Percentiles rank a stretch among this genome's conserved stretches.
These are phyloP conservation scores for Ceratobasidium sp. DNA, from an alignment of 1,284 basidiomycete genomes.

Conservation along the genomic window DNA sequence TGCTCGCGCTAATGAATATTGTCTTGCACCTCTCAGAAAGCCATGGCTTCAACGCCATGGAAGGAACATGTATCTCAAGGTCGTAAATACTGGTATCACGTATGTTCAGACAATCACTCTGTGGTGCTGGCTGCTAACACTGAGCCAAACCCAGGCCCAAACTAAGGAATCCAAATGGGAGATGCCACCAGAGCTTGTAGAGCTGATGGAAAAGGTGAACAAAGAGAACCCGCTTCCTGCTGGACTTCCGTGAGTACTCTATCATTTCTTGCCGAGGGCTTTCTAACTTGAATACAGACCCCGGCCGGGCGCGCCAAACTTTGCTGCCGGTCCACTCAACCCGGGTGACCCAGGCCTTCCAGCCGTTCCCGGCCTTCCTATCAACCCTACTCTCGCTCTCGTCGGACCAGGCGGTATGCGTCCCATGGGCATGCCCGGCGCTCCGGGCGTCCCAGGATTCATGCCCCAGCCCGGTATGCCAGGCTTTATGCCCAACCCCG, in stretches of 20 bases:
- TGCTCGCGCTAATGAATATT: background rate
- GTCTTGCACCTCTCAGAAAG: slow-evolving; percentile 65
- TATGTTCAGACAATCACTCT: slow-evolving; percentile 54
- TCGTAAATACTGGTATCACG: slow-evolving; percentile 93
- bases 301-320: slow-evolving; percentile 38
- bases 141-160: slow-evolving; percentile 67
- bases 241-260: slow-evolving; percentile 23
- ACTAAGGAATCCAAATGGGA: slow-evolving; percentile 95
- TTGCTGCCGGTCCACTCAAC: slow-evolving; percentile 21
- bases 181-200: slow-evolving; percentile 86
- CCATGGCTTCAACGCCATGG: slow-evolving; percentile 88
- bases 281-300: background rate
- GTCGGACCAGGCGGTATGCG: slow-evolving; percentile 39
- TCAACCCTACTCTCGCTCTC: slow-evolving; percentile 27
- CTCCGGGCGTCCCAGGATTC: slow-evolving; percentile 26
- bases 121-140: slow-evolving; percentile 9
- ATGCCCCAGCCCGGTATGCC: slow-evolving; percentile 40
- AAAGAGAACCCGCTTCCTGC: slow-evolving; percentile 63
- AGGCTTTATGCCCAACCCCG: slow-evolving; percentile 24
- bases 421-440: slow-evolving; percentile 48
- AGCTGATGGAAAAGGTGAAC: slow-evolving; percentile 84
- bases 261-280: background rate
- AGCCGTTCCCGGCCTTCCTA: slow-evolving; percentile 36
- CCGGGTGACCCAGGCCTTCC: slow-evolving; percentile 28
- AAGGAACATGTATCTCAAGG: slow-evolving; percentile 92